Percentiles rank a stretch among this genome's conserved stretches.
Conservation (phyloP, 108 stramenopile species). For the Mediolabrus comicus region DNA sequence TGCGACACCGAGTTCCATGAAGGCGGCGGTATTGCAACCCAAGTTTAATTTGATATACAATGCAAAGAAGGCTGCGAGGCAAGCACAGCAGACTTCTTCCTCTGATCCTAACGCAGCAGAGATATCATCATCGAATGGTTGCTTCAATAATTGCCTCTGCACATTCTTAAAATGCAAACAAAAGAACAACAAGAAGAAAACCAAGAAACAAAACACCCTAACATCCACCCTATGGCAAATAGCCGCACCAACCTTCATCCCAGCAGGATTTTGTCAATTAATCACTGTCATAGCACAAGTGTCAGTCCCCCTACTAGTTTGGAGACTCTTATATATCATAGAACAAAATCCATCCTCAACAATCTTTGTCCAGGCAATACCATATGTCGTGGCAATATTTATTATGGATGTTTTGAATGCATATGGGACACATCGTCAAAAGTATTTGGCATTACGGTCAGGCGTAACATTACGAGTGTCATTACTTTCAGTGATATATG, state of each 20-base stretch:
- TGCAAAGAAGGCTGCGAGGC: neutral
- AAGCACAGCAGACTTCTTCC: too few species aligned
- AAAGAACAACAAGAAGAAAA: neutral
- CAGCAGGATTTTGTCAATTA: slow-evolving; percentile 73
- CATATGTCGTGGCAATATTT: slow-evolving; percentile 51
- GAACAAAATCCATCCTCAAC: slow-evolving; percentile 49
- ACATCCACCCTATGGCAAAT: slow-evolving; percentile 50
- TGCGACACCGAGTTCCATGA: slow-evolving; percentile 14
- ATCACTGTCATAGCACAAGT: slow-evolving; percentile 68
- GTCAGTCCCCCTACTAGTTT: slow-evolving; percentile 68
- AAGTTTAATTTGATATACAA: slow-evolving; percentile 13
- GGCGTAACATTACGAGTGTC: slow-evolving; percentile 64
- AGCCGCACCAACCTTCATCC: slow-evolving; percentile 53
- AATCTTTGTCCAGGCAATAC: slow-evolving; percentile 43
- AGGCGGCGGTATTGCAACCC: neutral
- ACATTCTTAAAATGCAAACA: too few species aligned
- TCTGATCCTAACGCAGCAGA: too few species aligned
- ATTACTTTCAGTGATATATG: slow-evolving; percentile 60
- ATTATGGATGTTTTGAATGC: slow-evolving; percentile 53
- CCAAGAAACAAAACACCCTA: neutral
- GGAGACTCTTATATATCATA: slow-evolving; percentile 59
- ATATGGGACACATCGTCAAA: slow-evolving; percentile 65
- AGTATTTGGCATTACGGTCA: slow-evolving; percentile 63
- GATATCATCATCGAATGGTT: too few species aligned
- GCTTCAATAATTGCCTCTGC: too few species aligned